Evolutionary conservation across 2,329 filamentous ascomycete species (phyloP), one percentile per base, ranked within the genome.

Genomic region (Trichoderma sp.): DNA sequence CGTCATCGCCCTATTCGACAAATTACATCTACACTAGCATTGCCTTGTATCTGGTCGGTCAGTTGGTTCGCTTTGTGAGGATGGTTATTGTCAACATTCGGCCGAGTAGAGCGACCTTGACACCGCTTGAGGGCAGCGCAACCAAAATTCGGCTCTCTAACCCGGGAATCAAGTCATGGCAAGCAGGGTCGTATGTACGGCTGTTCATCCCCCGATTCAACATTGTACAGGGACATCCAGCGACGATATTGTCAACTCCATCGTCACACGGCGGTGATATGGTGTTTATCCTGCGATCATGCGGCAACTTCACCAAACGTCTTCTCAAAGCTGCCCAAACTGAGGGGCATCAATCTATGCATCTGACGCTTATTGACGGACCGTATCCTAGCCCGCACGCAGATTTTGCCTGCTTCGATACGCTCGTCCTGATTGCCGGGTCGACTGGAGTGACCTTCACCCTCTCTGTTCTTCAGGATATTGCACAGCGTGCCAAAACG

Each of bases 1-100:
- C 64, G 9, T 67, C 64, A 11, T 67, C 64, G 14, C 64, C 64
- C 9, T 39, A 56, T 57, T 67, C 47, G 3, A 39, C 64, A 4
- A 67, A 67, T 57, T 67, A 57, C 32, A 67, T 67, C 15, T 67
- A 67, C 15, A 67, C 57, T 6, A 57, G 64, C 32, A 67, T 67
- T 57, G 64, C 32, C 14, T 26, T 67, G 7, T 67, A 67, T 57
- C 9, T 67, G 7, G 47, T 57, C n/a, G 51, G 64, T 5, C 64
- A 67, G 30, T 32, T 67, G 6, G n/a, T 67, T 30, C 47, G 64
- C 21, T 28, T 67, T n/a, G 64, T 67, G 32, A 47, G 64, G 7
- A 24, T 28, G 32, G 6, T 57, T 11, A 6, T 57, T 6, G 21
- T 32, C 30, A 67, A 67, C 11, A n/a, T 57, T 39, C 47, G 30